phyloP scores from a whole-genome alignment of 768 basidiomycete genomes.

The Hypsizygus marmoreus region DNA sequence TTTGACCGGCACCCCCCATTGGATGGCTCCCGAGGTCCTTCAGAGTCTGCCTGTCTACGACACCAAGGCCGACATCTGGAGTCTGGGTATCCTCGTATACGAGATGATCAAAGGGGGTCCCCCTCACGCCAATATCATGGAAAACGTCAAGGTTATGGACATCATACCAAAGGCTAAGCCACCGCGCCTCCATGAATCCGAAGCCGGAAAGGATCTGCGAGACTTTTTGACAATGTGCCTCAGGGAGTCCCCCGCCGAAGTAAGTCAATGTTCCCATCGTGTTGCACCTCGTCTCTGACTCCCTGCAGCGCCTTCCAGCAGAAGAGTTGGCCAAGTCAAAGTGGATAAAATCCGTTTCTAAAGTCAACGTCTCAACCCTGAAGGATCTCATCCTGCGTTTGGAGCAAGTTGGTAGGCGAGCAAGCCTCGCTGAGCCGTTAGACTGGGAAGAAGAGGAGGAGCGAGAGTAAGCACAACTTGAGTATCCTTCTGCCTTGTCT shows the following conservation, averaged over 20 bases:
- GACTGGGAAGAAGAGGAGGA: constrained; percentile 75
- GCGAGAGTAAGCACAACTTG: too few relatives aligned
- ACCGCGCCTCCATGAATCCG: constrained; percentile 73
- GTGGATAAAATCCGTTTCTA: constrained; percentile 84
- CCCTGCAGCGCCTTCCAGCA: constrained; percentile 73
- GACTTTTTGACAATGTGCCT: constrained; percentile 87
- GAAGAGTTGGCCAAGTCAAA: constrained; percentile 87
- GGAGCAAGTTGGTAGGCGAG: constrained; percentile 73
- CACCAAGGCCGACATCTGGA: constrained; percentile 98
- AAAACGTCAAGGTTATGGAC: constrained; percentile 84
- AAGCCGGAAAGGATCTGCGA: constrained; percentile 82
- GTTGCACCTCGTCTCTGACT: constrained; percentile 3
- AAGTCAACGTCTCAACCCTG: constrained; percentile 64
- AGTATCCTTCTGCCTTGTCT: too few relatives aligned
- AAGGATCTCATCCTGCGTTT: constrained; percentile 83
- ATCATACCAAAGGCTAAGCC: constrained; percentile 86
- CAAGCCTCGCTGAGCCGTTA: constrained; percentile 72
- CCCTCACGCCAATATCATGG: constrained; percentile 81
- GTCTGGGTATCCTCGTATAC: constrained; percentile 91
- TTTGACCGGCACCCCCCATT: constrained; percentile 95
- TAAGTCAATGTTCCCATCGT: constrained; percentile 34
- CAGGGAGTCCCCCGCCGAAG: constrained; percentile 78
- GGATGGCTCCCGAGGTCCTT: constrained; percentile 99
- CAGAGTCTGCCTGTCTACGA: constrained; percentile 90
- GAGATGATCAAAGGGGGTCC: constrained; percentile 98